Conservation (phyloP, 108 stramenopile species). For the Fistulifera pelliculosa region DNA sequence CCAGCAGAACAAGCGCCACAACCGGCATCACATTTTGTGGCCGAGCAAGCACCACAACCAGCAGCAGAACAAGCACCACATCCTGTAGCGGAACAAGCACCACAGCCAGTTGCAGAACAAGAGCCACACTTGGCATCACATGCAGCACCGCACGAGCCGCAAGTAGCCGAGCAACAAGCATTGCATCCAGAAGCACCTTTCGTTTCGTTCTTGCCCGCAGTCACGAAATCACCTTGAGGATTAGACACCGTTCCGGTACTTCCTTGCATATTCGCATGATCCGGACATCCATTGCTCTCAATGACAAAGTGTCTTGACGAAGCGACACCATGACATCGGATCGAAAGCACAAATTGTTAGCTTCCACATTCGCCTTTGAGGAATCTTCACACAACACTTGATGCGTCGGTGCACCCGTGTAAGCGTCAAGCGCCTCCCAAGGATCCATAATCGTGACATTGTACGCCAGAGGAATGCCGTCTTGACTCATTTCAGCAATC, state of each 20-base stretch:
- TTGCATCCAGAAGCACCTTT: not conserved
- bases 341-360: constrained; percentile 17
- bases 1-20: not conserved
- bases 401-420: not conserved
- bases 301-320: constrained; percentile 5
- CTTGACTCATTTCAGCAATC: not conserved
- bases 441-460: not conserved
- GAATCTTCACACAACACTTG: not conserved
- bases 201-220: not conserved
- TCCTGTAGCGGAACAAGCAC: not conserved
- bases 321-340: constrained; percentile 15
- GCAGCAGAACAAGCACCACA: not conserved
- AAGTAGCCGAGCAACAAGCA: not conserved
- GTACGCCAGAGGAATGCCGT: not conserved
- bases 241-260: constrained; percentile 8
- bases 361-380: not conserved
- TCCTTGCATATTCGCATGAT: constrained; percentile 17
- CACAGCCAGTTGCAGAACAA: not conserved
- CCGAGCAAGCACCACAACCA: not conserved
- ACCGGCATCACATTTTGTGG: not conserved
- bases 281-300: constrained; percentile 17
- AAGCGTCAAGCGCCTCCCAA: not conserved
- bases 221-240: not conserved
- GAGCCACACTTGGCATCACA: not conserved
- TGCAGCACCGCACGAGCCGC: not conserved